A percentile compares a stretch with the other conserved stretches of the same genome.
Conservation (phyloP, 2,329 filamentous ascomycete genomes). For the Trichoderma atrobrunneum region DNA sequence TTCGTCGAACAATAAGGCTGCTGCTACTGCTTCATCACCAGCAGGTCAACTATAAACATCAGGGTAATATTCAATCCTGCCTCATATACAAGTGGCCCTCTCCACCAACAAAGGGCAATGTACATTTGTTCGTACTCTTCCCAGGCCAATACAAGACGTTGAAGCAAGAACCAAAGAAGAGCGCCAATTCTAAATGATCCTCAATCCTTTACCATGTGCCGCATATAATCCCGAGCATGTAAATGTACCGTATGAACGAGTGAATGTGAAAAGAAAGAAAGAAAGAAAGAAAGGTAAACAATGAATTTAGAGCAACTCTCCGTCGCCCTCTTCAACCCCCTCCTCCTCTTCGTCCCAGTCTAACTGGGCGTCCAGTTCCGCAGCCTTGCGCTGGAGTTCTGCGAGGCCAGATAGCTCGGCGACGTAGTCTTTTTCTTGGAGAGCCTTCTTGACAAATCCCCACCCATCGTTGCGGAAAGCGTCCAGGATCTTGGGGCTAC, state of each 20-base stretch:
- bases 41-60: neutral
- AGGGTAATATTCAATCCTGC: neutral
- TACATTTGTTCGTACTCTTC: neutral
- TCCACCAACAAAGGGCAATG: neutral
- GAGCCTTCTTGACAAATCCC: conserved; percentile 71
- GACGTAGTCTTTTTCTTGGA: conserved; percentile 75
- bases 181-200: neutral
- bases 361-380: conserved; percentile 50
- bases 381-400: conserved; percentile 63
- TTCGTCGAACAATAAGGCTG: neutral
- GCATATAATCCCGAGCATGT: neutral
- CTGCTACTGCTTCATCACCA: neutral
- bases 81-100: neutral
- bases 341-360: conserved; percentile 61
- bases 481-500: conserved; percentile 65
- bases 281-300: too few relatives aligned
- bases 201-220: neutral
- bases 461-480: conserved; percentile 68
- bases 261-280: neutral
- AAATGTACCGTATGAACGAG: neutral
- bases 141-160: neutral
- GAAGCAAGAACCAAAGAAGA: neutral
- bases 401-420: conserved; percentile 71
- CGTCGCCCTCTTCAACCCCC: conserved; percentile 49
- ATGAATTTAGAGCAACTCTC: conserved; percentile 44